Evolutionary conservation across 495 filamentous ascomycete genomes (phyloP).

Genomic region (Aspergillus sclerotiicarbonarius): DNA sequence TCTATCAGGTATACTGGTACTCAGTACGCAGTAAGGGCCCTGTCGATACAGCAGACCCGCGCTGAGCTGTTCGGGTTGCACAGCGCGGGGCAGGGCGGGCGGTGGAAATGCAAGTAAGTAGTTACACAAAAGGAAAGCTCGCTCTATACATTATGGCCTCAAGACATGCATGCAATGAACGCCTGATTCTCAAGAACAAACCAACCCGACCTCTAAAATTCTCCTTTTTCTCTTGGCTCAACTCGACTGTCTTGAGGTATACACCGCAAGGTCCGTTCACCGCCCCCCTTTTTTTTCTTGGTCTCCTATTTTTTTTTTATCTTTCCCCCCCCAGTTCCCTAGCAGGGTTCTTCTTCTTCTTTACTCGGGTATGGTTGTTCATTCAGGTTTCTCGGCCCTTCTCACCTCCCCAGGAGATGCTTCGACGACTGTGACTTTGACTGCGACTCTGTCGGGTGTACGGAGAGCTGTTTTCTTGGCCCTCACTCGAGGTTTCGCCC

Average conservation of each 20-base stretch:
- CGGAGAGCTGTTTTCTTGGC: constrained; percentile 13
- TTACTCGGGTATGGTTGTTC: background rate
- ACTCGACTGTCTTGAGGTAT: background rate
- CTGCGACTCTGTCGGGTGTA: constrained; percentile 7
- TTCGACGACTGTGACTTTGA: constrained; percentile 8
- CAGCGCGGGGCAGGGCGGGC: too few species aligned
- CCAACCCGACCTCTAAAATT: background rate
- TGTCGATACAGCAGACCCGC: too few species aligned
- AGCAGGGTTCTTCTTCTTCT: background rate
- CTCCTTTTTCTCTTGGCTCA: background rate
- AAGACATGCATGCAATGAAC: constrained; percentile 11
- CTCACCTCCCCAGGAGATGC: constrained; percentile 32
- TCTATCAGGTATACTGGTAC: background rate
- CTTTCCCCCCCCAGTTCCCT: background rate
- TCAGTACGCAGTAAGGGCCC: too few species aligned
- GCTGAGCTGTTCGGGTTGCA: too few species aligned
- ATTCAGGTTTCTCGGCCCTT: constrained; percentile 23
- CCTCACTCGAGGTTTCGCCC: constrained; percentile 6
- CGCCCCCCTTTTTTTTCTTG: constrained; percentile 1
- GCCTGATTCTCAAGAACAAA: constrained; percentile 3
- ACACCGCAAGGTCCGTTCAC: constrained; percentile 4
- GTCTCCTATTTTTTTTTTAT: background rate
- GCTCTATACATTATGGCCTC: constrained; percentile 6
- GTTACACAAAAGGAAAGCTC: constrained; percentile 10
- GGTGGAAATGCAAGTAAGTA: constrained; percentile 4